Evolutionary conservation across 495 filamentous ascomycete genomes (phyloP), one percentile per base, ranked within the genome.

Genomic region (Aspergillus kassunensis): DNA sequence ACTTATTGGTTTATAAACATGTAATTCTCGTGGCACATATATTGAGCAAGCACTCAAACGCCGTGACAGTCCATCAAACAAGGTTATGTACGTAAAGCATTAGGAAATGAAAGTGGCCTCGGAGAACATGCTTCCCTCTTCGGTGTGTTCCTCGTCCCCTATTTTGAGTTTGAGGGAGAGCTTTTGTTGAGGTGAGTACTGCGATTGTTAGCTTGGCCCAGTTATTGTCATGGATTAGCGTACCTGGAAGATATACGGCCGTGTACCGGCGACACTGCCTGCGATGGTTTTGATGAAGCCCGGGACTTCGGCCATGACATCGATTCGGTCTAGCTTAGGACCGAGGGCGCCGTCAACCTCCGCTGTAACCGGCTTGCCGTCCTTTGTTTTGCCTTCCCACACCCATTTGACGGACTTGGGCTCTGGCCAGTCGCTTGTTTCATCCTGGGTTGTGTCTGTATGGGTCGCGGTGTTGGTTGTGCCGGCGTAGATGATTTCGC

Each of bases 171-270:
- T 91, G 35, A 97, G 69, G 6, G 82, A 79, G 34, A 89, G 69
- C 63, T 79, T 81, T 40, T 79, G 61, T 39, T 77, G 68, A 16
- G 87, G 85, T 1, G 74, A 75, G 67, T 82, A 95, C 86, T 92
- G 11, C 56, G 16, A 8, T 11, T 30, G 42, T 62, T 43, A 62
- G 56, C 30, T 39, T 45, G 6, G 21, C 10, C 21, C 37, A 19
- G 39, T 21, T 29, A n/a, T 31, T 25, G 44, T n/a, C n/a, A 41
- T 13, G 1, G 53, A 46, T 53, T 21, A 24, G 23, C 51, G 51
- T 65, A 92, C 91, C 81, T 96, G 92, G 74, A 96, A 98, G 63
- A 98, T 97, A 65, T 96, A 98, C 8, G 93, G 95, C 72, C 88
- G 90, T 18, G 93, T 92, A 54, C 93, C 93, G 2, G 84, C 89